Conservation (phyloP, 139 green algal genomes). For the Deuterostichococcus epilithicus region DNA sequence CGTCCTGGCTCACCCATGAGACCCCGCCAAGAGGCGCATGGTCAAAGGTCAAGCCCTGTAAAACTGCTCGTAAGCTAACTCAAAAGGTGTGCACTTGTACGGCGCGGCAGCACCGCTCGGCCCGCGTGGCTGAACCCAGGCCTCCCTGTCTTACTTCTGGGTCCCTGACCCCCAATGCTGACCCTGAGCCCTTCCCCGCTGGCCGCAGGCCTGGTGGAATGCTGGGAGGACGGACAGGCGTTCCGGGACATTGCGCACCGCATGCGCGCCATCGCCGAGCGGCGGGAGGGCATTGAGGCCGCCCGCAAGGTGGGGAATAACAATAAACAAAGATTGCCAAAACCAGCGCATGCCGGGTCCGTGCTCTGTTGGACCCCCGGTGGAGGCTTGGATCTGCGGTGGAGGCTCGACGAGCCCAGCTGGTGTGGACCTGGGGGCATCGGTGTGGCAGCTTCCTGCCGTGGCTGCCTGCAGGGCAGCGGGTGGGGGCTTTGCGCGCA, state of each 20-base stretch:
- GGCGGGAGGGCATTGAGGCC: constrained; percentile 59
- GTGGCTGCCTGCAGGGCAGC: not conserved
- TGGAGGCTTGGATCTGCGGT: not conserved
- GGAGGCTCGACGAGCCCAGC: not conserved
- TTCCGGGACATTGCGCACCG: constrained; percentile 50
- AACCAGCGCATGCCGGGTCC: not conserved
- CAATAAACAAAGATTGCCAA: not conserved
- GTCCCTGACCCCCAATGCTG: no score
- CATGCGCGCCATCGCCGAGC: constrained; percentile 33
- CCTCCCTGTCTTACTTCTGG: no score
- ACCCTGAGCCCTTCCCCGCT: no score
- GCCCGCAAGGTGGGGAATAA: constrained; percentile 52
- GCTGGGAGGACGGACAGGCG: constrained; percentile 80
- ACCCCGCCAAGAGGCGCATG: no score
- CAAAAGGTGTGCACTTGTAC: constrained; percentile 17
- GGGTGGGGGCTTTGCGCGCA: no score
- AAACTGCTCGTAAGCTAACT: not conserved
- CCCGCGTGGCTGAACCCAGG: no score
- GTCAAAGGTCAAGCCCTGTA: not conserved
- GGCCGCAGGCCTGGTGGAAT: constrained; percentile 28
- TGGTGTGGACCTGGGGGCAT: not conserved
- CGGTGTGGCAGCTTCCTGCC: not conserved
- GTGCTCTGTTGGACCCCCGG: not conserved
- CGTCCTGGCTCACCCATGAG: not conserved
- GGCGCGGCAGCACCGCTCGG: no score